Conservation (phyloP, 1,139 yeast species). For the Petasospora rhodanensis region DNA sequence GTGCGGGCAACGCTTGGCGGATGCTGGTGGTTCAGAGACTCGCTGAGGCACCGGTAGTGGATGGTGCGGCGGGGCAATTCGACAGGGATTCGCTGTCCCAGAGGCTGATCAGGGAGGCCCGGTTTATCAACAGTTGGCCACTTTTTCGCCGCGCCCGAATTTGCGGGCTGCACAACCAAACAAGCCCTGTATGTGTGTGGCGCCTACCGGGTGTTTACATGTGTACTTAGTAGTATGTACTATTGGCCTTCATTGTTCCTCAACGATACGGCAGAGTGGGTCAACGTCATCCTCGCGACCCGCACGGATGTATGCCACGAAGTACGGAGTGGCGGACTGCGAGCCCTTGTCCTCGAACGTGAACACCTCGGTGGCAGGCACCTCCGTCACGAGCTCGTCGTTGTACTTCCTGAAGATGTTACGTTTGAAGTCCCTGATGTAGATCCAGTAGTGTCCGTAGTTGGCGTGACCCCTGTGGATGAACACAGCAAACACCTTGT, state of each 20-base stretch:
- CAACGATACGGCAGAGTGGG: conserved; percentile 50
- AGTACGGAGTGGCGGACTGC: conserved; percentile 95
- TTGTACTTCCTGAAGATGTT: conserved; percentile 82
- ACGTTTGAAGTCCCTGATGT: conserved; percentile 69
- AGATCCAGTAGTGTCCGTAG: conserved; percentile 96
- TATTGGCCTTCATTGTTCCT: background rate
- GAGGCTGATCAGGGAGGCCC: too few relatives aligned
- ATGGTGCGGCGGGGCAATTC: too few relatives aligned
- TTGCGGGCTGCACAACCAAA: too few relatives aligned
- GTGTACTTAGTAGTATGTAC: too few relatives aligned
- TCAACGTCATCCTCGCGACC: conserved; percentile 59
- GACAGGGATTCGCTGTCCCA: too few relatives aligned
- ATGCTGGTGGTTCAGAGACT: too few relatives aligned
- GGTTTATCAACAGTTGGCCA: too few relatives aligned
- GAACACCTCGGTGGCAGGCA: conserved; percentile 62
- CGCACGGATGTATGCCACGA: conserved; percentile 75
- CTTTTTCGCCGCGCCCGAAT: too few relatives aligned
- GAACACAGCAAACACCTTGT: conserved; percentile 83
- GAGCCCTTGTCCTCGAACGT: conserved; percentile 75
- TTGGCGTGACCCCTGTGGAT: conserved; percentile 95
- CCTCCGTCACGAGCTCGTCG: conserved; percentile 86
- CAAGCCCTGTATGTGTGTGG: too few relatives aligned
- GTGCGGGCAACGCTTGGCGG: too few relatives aligned
- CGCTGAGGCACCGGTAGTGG: too few relatives aligned
- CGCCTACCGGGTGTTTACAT: too few relatives aligned